These are phyloP conservation scores for Syncephalastrum monosporum DNA, from an alignment of 371 early-diverging fungal genomes.

Conservation along the genomic window DNA sequence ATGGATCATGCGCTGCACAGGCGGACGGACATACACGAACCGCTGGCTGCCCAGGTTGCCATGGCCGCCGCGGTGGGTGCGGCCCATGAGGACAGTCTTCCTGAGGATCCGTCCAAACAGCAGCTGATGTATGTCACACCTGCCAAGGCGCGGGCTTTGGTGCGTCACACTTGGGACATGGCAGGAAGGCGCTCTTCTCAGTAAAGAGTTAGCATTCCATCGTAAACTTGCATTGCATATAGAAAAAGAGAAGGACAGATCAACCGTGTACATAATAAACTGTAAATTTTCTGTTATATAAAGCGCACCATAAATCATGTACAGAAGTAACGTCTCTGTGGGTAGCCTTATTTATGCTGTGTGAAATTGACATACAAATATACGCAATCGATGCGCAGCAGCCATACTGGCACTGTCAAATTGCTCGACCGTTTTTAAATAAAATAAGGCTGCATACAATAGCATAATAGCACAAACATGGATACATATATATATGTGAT, in stretches of 20 bases:
- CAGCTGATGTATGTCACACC: slow-evolving; percentile 27
- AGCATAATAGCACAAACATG: too few relatives aligned
- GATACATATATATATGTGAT: too few relatives aligned
- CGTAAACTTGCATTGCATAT: background rate
- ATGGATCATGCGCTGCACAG: slow-evolving; percentile 26
- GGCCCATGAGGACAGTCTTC: slow-evolving; percentile 9
- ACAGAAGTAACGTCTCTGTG: background rate
- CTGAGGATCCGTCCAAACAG: background rate
- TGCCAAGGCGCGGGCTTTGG: slow-evolving; percentile 30
- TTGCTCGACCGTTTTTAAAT: too few relatives aligned
- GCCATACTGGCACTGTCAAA: too few relatives aligned
- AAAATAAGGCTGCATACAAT: too few relatives aligned
- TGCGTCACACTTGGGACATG: slow-evolving; percentile 18
- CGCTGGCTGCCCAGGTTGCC: slow-evolving; percentile 19
- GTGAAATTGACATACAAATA: too few relatives aligned
- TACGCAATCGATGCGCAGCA: too few relatives aligned
- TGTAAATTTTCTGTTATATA: background rate
- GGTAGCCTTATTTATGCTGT: too few relatives aligned
- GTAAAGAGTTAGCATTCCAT: background rate
- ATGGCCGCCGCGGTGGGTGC: slow-evolving; percentile 30
- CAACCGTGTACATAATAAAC: background rate
- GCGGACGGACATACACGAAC: slow-evolving; percentile 28
- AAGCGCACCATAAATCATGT: background rate
- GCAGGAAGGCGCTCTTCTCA: slow-evolving; percentile 8
- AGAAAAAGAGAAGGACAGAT: background rate